These are phyloP conservation scores for Pyricularia grisea DNA, from an alignment of 2,329 filamentous ascomycete genomes.

Conservation along the genomic window DNA sequence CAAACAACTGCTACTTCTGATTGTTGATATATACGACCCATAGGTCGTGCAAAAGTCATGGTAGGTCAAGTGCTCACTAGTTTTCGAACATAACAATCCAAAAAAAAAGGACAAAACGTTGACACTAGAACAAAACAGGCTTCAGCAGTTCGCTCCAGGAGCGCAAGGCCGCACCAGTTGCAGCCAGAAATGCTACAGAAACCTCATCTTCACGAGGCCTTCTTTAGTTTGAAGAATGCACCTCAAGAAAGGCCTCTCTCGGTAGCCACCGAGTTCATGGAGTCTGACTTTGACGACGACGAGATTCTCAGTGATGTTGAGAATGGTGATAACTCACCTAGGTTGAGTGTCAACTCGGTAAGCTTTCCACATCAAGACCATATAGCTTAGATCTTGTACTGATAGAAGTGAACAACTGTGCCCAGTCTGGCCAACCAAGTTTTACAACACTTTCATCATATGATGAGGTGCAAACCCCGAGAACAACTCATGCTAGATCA, in stretches of 20 bases:
- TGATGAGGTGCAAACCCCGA: constrained; percentile 73
- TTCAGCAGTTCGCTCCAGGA: neutral
- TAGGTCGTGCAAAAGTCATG: neutral
- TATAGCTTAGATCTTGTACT: neutral
- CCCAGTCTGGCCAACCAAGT: constrained; percentile 60
- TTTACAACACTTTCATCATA: constrained; percentile 82
- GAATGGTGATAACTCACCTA: constrained; percentile 52
- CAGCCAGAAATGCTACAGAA: constrained; percentile 5
- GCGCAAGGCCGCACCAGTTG: neutral
- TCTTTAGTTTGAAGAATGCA: constrained; percentile 49
- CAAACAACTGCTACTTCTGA: neutral
- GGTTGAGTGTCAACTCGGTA: constrained; percentile 64
- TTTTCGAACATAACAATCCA: neutral
- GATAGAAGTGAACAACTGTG: neutral
- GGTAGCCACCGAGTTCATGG: constrained; percentile 67
- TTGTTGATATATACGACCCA: neutral
- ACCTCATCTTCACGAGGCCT: constrained; percentile 39
- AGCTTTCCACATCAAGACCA: constrained; percentile 21
- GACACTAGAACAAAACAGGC: neutral
- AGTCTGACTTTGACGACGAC: constrained; percentile 67
- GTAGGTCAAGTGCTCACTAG: neutral
- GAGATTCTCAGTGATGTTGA: constrained; percentile 47
- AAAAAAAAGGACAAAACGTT: neutral
- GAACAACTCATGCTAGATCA: constrained; percentile 50
- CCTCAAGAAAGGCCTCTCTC: constrained; percentile 50